A percentile compares a stretch with the other conserved stretches of the same genome.
Evolutionary conservation across 345 rosid species (phyloP).

Genomic region (Eucalyptus polybractea): DNA sequence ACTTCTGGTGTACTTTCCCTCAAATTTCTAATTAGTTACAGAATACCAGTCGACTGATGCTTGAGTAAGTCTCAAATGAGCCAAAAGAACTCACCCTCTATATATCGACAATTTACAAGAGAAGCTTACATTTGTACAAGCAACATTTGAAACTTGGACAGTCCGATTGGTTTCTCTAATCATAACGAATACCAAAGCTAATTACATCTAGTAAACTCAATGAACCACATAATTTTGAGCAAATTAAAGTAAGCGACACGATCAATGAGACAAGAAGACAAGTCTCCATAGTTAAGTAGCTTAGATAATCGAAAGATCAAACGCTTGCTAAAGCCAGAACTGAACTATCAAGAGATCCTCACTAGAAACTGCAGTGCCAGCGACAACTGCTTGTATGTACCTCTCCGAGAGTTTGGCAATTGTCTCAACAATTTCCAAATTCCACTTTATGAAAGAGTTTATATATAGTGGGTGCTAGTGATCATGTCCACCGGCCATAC

Average conservation of each 20-base stretch:
- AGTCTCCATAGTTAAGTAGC: not conserved
- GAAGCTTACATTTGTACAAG: not conserved
- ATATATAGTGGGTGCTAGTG: not conserved
- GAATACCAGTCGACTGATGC: not conserved
- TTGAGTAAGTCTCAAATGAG: not conserved
- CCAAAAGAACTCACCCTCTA: not conserved
- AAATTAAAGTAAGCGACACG: not conserved
- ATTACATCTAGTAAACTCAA: not conserved
- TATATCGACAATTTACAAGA: not conserved
- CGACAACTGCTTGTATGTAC: slow-evolving; percentile 93
- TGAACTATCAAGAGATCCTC: not conserved
- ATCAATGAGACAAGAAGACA: not conserved
- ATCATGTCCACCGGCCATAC: not conserved
- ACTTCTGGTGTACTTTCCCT: no score
- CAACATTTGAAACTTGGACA: not conserved
- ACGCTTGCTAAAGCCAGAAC: not conserved
- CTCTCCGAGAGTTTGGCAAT: slow-evolving; percentile 11
- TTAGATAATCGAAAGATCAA: not conserved
- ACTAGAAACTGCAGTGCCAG: slow-evolving; percentile 93
- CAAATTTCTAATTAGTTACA: no score
- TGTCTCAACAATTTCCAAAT: not conserved
- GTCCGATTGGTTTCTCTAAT: not conserved
- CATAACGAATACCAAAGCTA: not conserved
- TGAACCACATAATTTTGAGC: not conserved
- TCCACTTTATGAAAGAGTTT: not conserved